phyloP scores from a whole-genome alignment of 2,329 filamentous ascomycete genomes.

The Colletotrichum agaves region DNA sequence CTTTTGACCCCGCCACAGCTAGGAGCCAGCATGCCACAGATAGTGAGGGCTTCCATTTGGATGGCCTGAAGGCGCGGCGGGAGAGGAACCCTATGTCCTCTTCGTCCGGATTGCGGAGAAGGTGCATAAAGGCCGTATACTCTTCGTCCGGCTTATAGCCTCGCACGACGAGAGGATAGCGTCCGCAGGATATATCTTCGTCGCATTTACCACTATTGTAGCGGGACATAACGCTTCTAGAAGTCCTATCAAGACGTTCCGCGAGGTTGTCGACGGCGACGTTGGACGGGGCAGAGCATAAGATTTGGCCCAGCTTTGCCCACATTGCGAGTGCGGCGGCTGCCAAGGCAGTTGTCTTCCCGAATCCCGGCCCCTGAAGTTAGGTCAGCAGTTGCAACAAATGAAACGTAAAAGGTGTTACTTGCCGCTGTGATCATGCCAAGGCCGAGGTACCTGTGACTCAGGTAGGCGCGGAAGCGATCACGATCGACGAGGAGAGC shows the following conservation, averaged over 20 bases:
- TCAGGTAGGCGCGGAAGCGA: not conserved
- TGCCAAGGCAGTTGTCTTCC: conserved; percentile 34
- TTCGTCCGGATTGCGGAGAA: not conserved
- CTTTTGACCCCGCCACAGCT: not conserved
- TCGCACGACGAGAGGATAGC: conserved; percentile 29
- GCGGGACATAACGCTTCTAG: not conserved
- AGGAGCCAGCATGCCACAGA: not conserved
- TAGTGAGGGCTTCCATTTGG: not conserved
- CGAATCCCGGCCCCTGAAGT: conserved; percentile 28
- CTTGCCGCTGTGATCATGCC: not conserved
- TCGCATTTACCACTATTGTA: not conserved
- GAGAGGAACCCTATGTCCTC: not conserved
- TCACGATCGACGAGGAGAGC: not conserved
- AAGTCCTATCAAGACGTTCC: conserved; percentile 8
- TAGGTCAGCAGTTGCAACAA: no score
- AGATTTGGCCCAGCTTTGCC: conserved; percentile 25
- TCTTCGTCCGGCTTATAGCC: conserved; percentile 14
- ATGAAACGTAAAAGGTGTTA: not conserved
- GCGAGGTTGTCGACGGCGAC: conserved; percentile 40
- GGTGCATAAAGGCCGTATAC: not conserved
- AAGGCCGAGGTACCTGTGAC: not conserved
- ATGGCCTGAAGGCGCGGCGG: not conserved
- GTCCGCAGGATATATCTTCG: not conserved
- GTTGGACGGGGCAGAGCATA: conserved; percentile 36
- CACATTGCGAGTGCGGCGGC: conserved; percentile 29